Conservation (phyloP, 106 monocot genomes). For the Agapanthus africanus region DNA sequence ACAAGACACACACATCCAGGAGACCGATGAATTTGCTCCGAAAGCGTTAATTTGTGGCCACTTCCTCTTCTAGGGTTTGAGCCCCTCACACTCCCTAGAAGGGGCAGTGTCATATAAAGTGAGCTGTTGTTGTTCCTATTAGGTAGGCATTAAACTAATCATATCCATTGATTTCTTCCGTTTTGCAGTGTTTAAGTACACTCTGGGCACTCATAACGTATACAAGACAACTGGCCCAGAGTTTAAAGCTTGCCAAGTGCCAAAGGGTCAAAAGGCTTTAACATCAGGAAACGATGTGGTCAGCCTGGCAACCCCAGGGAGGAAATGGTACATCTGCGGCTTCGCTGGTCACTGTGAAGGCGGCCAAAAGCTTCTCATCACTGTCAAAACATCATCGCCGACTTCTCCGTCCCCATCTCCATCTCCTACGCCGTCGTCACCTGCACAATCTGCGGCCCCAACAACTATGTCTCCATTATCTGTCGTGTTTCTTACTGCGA, state of each 20-base stretch:
- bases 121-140: too few species aligned
- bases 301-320: neutral
- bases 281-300: slow-evolving; percentile 6
- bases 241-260: neutral
- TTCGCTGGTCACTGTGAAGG: neutral
- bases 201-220: neutral
- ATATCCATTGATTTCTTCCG: too few species aligned
- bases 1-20: too few species aligned
- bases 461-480: too few species aligned
- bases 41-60: too few species aligned
- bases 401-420: too few species aligned
- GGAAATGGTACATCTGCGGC: slow-evolving; percentile 14
- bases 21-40: too few species aligned
- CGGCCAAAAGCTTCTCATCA: neutral
- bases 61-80: too few species aligned
- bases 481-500: too few species aligned
- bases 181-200: slow-evolving; percentile 13
- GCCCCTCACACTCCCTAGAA: too few species aligned
- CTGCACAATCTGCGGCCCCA: neutral
- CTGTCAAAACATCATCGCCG: neutral
- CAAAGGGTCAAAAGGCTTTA: neutral
- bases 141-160: too few species aligned
- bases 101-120: too few species aligned
- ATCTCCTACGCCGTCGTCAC: neutral
- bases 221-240: neutral